Evolutionary conservation across 257 asterid species (phyloP).

Genomic region (Nicotiana paniculata): DNA sequence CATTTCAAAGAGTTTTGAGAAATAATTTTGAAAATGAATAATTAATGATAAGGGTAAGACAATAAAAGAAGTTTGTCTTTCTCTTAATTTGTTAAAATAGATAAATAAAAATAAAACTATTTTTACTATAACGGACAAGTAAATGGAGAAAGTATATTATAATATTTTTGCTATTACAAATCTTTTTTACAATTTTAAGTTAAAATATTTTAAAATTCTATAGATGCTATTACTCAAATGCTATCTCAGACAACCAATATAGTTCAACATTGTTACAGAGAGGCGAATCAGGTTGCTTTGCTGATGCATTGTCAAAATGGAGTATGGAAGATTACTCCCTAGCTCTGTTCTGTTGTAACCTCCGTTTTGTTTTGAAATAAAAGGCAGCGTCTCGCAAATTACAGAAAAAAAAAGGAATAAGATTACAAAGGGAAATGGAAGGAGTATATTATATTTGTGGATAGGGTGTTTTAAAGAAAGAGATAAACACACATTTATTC

Average conservation of each 20-base stretch:
- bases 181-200: too few species aligned
- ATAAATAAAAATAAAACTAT: too few species aligned
- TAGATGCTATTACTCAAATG: not conserved
- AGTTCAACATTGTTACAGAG: not conserved
- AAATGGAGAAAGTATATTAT: not conserved
- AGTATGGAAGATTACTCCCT: not conserved
- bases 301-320: not conserved
- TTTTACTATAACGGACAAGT: not conserved
- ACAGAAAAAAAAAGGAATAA: too few species aligned
- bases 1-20: too few species aligned
- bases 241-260: not conserved
- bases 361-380: too few species aligned
- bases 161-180: too few species aligned
- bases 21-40: too few species aligned
- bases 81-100: too few species aligned
- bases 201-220: not conserved
- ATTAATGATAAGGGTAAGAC: too few species aligned
- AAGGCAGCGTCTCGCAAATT: too few species aligned
- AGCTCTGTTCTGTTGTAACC: too few species aligned
- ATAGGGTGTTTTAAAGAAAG: conserved; percentile 25
- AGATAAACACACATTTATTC: conserved; percentile 62
- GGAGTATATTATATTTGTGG: not conserved
- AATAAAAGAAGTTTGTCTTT: too few species aligned
- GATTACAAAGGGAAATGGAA: not conserved
- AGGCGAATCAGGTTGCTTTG: not conserved